phyloP scores from a whole-genome alignment of 1,284 basidiomycete genomes.

The Boletellus deceptivus region DNA sequence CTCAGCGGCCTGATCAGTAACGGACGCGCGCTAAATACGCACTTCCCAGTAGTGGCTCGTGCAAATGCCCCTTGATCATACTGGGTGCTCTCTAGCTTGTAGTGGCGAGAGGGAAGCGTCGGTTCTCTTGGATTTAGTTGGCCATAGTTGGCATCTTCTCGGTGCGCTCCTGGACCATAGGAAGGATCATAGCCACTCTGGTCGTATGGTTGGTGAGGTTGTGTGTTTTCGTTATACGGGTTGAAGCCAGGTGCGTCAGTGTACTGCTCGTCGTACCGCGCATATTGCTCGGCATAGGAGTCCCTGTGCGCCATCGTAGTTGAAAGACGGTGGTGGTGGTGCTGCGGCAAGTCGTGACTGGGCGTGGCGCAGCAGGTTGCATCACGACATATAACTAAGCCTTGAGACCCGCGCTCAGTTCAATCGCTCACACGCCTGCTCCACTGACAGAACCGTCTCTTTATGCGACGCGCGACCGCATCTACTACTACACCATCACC shows the following conservation, averaged over 20 bases:
- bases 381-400: not conserved
- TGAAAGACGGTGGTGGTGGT: constrained; percentile 6
- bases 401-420: not conserved
- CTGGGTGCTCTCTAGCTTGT: constrained; percentile 29
- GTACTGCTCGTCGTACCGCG: constrained; percentile 37
- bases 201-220: constrained; percentile 51
- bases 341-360: constrained; percentile 19
- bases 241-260: constrained; percentile 44
- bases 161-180: constrained; percentile 40
- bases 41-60: constrained; percentile 32
- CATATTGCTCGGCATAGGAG: constrained; percentile 46
- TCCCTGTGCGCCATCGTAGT: constrained; percentile 46
- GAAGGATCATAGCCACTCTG: constrained; percentile 41
- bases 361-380: constrained; percentile 10
- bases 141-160: constrained; percentile 40
- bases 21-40: constrained; percentile 11
- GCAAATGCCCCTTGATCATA: constrained; percentile 43
- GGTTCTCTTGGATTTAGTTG: constrained; percentile 21
- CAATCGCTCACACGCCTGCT: constrained; percentile 10
- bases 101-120: constrained; percentile 19
- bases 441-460: not conserved
- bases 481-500: constrained; percentile 21
- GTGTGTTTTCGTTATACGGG: constrained; percentile 43
- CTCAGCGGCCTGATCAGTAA: constrained; percentile 5
- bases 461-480: not conserved